Base-by-base conservation (phyloP, 805 yeast species). In the Helenozyma baotianmanensis region DNA sequence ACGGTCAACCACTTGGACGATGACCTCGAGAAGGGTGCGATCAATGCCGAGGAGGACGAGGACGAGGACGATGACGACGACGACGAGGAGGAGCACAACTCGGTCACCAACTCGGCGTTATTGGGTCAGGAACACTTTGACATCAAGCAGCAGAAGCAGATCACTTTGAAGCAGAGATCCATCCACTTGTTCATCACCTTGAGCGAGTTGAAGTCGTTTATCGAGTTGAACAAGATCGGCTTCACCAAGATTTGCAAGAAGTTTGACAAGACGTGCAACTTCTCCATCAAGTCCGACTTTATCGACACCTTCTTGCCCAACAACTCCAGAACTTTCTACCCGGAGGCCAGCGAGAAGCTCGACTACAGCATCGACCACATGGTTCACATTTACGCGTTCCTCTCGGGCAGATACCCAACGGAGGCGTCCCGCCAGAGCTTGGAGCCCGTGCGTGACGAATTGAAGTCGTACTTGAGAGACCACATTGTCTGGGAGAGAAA, bases 401-500 rank as follows among this genome's bases (percentile, higher is more conserved):
- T 60, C 23, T 47, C 58, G 4, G 60, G 53, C 21, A 47, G 47
- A 27, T 47, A 64, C 12, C 56, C 78, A 14, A 53, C 68, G 8
- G 48, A 70, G 45, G 51, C 72, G 27, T 83, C 89, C 1, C 64
- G 49, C 53, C 25, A 76, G 70, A 57, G 56, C 32, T 49, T 62
- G 27, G 70, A 68, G 7, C 36, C 53, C 12, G 68, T 75, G 25
- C 64, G 62, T 29, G 57, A 60, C 24, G 78, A 72, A 32, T 57
- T 74, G 35, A 64, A 68, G 43, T 61, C 74, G 3, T 72, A 72
- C 42, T 61, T 90, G 43, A 71, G 97, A 43, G 98, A 90, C 50
- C 95, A 90, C 56, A 84, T 90, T 22, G 96, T 89, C 13, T 90
- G 96, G 94, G 97, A 90, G 61, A 74, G 98, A 57, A 88, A 88